Evolutionary conservation across 345 rosid genomes (phyloP), one percentile per base, ranked within the genome.

Genomic region (Gossypium ekmanianum): DNA sequence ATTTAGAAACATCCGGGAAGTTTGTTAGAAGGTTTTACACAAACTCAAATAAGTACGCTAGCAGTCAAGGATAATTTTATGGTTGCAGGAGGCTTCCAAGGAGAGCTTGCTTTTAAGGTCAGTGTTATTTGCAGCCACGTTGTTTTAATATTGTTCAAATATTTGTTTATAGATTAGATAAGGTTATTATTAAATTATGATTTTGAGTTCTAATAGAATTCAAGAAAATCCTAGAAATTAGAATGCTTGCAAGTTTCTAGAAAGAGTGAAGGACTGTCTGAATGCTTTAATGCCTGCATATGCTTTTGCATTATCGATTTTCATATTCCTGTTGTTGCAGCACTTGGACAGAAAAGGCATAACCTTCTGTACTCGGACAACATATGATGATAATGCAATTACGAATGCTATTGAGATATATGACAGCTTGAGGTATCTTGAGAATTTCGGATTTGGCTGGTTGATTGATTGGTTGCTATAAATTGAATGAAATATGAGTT

Each of bases 331-430:
- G 58, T 50, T 52, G 50, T 51, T 78, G 76, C 84, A 89, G 89
- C 81, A 77, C 71, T 77, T 89, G 80, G 93, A 84, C 51, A 81
- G 80, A 61, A 39, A 69, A 34, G 91, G 93, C 73, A 85, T 89
- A 52, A 83, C 84, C 81, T 89, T 87, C 74, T 89, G 91, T 72
- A 74, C 86, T 66, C 84, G 88, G 75, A 84, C 82, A 1, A 85
- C 91, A 4, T 61, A 79, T 54, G 88, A 89, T 65, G 93, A 87
- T 47, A 89, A 89, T 81, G 87, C 93, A 54, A 89, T 86, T 74
- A 87, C 85, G 24, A 89, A 89, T 73, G 84, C 91, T 11, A 41
- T 89, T 41, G 89, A 89, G 77, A 89, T 89, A 69, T 89, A 89
- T 72, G 88, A 84, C 74, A 79, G 80, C 74, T 71, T 71, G 75